Conservation (phyloP, 1,284 basidiomycete genomes). For the Cutaneotrichosporon cyanovorans region DNA sequence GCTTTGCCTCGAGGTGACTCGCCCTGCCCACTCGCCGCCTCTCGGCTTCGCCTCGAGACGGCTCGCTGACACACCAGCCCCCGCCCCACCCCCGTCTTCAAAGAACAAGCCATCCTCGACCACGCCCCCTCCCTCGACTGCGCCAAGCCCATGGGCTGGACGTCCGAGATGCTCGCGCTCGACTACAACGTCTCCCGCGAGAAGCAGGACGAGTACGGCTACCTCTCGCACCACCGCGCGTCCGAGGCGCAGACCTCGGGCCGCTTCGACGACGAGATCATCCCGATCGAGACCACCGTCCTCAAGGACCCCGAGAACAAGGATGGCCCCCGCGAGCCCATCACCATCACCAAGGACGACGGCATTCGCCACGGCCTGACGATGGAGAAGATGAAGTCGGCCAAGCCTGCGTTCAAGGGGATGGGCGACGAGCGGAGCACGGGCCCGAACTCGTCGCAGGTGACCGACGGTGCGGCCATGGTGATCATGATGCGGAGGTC, state of each 20-base stretch:
- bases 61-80: constrained; percentile 50
- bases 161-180: constrained; percentile 75
- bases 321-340: constrained; percentile 42
- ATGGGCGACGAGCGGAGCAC: constrained; percentile 68
- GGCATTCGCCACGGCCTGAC: constrained; percentile 74
- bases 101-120: constrained; percentile 65
- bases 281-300: constrained; percentile 60
- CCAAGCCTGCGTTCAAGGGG: constrained; percentile 75
- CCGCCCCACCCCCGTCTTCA: constrained; percentile 62
- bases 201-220: constrained; percentile 72
- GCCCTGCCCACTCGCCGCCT: background rate
- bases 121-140: constrained; percentile 60
- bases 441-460: constrained; percentile 72
- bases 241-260: constrained; percentile 56
- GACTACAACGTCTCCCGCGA: constrained; percentile 64
- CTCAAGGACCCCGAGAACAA: constrained; percentile 22
- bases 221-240: constrained; percentile 72
- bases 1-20: background rate
- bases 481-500: constrained; percentile 76
- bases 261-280: constrained; percentile 67
- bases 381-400: constrained; percentile 59
- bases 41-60: background rate
- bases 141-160: constrained; percentile 87
- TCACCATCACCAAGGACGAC: constrained; percentile 66
- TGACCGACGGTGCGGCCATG: constrained; percentile 83